phyloP scores from a whole-genome alignment of 495 filamentous ascomycete species.

The Talaromyces borbonicus region DNA sequence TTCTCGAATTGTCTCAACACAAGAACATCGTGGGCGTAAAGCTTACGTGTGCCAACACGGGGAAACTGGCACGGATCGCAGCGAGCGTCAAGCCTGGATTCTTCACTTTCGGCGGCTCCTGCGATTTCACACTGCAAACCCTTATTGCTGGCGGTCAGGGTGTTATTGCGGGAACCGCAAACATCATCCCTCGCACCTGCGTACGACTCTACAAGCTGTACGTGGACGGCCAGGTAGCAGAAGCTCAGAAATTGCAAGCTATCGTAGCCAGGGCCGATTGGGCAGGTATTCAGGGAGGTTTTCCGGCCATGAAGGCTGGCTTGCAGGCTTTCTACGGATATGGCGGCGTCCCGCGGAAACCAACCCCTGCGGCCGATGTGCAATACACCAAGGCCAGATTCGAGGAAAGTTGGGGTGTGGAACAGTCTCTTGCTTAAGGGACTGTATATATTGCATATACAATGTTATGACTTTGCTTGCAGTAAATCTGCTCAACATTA shows the following conservation, averaged over 20 bases:
- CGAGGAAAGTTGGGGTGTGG: slow-evolving; percentile 62
- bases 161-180: slow-evolving; percentile 75
- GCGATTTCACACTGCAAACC: slow-evolving; percentile 82
- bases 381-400: slow-evolving; percentile 59
- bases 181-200: slow-evolving; percentile 72
- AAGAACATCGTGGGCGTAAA: slow-evolving; percentile 87
- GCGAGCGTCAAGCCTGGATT: slow-evolving; percentile 53
- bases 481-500: too few species aligned
- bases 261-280: slow-evolving; percentile 78
- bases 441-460: background rate
- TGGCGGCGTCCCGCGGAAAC: slow-evolving; percentile 65
- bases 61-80: slow-evolving; percentile 75
- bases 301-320: slow-evolving; percentile 76
- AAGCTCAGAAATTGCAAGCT: slow-evolving; percentile 70
- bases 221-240: slow-evolving; percentile 51
- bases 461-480: background rate
- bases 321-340: slow-evolving; percentile 68
- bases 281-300: slow-evolving; percentile 76
- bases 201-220: slow-evolving; percentile 65
- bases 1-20: slow-evolving; percentile 63
- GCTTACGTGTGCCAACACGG: slow-evolving; percentile 89
- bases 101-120: slow-evolving; percentile 77
- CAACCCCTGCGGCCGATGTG: slow-evolving; percentile 61
- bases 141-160: slow-evolving; percentile 77
- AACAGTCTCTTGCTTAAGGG: slow-evolving; percentile 43